phyloP scores from a whole-genome alignment of 2,329 filamentous ascomycete species.

The Aspergillus sp. region DNA sequence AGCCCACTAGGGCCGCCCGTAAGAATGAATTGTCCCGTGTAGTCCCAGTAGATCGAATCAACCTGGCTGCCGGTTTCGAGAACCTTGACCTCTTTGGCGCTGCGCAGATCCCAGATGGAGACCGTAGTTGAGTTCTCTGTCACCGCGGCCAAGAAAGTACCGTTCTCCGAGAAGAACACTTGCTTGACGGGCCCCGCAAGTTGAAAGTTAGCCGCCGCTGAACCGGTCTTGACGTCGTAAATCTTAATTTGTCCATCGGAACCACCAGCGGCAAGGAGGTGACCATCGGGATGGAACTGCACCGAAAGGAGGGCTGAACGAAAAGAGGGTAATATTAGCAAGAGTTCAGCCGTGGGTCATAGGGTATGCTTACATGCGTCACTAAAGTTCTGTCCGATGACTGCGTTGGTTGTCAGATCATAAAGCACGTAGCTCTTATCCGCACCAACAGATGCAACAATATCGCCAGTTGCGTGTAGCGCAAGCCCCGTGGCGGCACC shows the following conservation, averaged over 20 bases:
- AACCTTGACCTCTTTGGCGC: conserved; percentile 79
- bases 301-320: conserved; percentile 70
- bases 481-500: conserved; percentile 78
- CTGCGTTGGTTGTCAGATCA: conserved; percentile 69
- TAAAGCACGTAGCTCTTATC: conserved; percentile 96
- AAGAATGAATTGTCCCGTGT: conserved; percentile 90
- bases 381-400: conserved; percentile 77
- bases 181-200: conserved; percentile 69
- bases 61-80: conserved; percentile 82
- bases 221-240: conserved; percentile 81
- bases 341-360: neutral
- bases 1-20: conserved; percentile 79
- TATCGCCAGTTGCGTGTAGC: conserved; percentile 78
- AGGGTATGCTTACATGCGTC: conserved; percentile 69
- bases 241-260: conserved; percentile 80
- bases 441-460: conserved; percentile 83
- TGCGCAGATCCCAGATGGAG: conserved; percentile 89
- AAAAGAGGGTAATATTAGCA: neutral
- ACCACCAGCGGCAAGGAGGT: conserved; percentile 86
- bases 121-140: conserved; percentile 77
- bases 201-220: conserved; percentile 74
- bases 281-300: conserved; percentile 95
- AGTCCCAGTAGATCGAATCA: conserved; percentile 83
- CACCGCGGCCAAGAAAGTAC: conserved; percentile 89
- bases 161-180: conserved; percentile 91